phyloP scores from a whole-genome alignment of 331 rosid genomes.

The Rhamnella rubrinervis region DNA sequence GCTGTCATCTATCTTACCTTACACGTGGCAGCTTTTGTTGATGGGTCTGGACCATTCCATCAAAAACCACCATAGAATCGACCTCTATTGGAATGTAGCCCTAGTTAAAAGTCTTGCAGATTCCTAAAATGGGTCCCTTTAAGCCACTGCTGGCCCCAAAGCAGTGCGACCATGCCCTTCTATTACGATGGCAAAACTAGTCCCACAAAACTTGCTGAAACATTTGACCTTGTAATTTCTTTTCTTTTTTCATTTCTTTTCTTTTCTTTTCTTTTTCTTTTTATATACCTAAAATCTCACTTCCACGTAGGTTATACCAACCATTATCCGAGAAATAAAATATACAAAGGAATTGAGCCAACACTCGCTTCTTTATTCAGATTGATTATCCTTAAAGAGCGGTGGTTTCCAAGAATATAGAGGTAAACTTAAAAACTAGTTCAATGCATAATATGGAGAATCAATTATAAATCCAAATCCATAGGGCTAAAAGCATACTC shows the following conservation, averaged over 20 bases:
- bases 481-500: slow-evolving; percentile 36
- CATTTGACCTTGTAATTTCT: no score
- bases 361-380: no score
- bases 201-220: no score
- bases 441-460: neutral
- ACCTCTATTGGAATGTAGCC: slow-evolving; percentile 2
- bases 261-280: no score
- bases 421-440: neutral
- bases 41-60: slow-evolving; percentile 8
- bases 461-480: slow-evolving; percentile 43
- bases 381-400: neutral
- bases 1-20: neutral
- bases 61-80: slow-evolving; percentile 1
- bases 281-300: no score
- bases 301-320: no score
- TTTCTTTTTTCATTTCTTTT: no score
- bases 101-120: neutral
- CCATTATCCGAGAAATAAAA: no score
- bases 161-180: neutral
- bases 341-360: no score
- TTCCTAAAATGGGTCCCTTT: neutral
- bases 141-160: no score
- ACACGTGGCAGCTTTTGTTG: slow-evolving; percentile 17
- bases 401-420: neutral
- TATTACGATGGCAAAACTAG: neutral